A percentile compares a stretch with the other conserved stretches of the same genome.
Conservation (phyloP, 192 early-diverging fungal species). For the Pilaira anomala region DNA sequence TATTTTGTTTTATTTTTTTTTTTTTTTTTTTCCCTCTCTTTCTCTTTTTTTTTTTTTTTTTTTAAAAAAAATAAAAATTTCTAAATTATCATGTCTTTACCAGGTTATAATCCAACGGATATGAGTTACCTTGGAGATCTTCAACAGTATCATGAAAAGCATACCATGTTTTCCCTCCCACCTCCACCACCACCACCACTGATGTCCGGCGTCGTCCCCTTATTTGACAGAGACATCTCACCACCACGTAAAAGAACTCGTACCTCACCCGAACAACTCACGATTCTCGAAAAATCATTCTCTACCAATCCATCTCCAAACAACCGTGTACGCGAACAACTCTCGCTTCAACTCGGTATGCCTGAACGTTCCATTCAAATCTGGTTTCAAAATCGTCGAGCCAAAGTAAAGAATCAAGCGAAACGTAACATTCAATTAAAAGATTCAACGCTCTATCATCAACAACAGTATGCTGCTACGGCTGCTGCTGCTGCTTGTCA, state of each 20-base stretch:
- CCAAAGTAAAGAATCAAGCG: slow-evolving; percentile 68
- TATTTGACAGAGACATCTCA: slow-evolving; percentile 11
- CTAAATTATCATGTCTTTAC: slow-evolving; percentile 10
- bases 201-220: not conserved
- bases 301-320: slow-evolving; percentile 65
- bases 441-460: slow-evolving; percentile 18
- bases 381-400: slow-evolving; percentile 83
- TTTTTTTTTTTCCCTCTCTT: slow-evolving; percentile 1
- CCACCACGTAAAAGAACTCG: slow-evolving; percentile 59
- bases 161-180: not conserved
- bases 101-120: not conserved
- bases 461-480: slow-evolving; percentile 23
- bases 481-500: slow-evolving; percentile 31
- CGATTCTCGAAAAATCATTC: slow-evolving; percentile 67
- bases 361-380: slow-evolving; percentile 74
- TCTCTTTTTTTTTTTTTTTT: slow-evolving; percentile 10
- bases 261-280: slow-evolving; percentile 62
- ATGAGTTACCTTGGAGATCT: not conserved
- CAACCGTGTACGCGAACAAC: slow-evolving; percentile 58
- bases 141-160: no score
- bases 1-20: slow-evolving; percentile 4
- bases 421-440: slow-evolving; percentile 19
- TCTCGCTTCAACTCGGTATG: slow-evolving; percentile 69
- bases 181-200: slow-evolving; percentile 6
- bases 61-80: not conserved